A percentile compares a stretch with the other conserved stretches of the same genome.
Evolutionary conservation across 305 asterid genomes (phyloP).

Genomic region (Fraxinus platypoda): DNA sequence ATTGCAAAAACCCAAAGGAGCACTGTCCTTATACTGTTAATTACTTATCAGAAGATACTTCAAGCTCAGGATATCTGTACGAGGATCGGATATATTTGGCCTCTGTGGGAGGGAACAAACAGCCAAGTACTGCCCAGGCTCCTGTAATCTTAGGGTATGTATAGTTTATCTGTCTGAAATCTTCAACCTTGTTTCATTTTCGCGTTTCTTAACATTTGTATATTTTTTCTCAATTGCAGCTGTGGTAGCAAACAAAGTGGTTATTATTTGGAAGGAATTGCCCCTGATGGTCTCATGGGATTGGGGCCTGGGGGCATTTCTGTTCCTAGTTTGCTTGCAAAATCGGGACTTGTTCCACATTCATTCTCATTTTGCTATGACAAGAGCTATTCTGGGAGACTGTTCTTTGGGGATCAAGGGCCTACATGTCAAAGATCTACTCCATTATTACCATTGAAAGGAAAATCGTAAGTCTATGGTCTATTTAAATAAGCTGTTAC

Average conservation of each 20-base stretch:
- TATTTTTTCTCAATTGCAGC: slow-evolving; percentile 37
- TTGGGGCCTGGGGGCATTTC: slow-evolving; percentile 82
- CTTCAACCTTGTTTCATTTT: slow-evolving; percentile 4
- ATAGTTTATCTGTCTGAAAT: neutral
- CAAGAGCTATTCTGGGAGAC: slow-evolving; percentile 65
- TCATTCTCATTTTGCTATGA: slow-evolving; percentile 84
- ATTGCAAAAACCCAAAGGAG: slow-evolving; percentile 54
- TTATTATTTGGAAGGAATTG: slow-evolving; percentile 65
- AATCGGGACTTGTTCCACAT: slow-evolving; percentile 65
- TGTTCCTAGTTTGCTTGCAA: slow-evolving; percentile 71
- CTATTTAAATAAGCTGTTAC: neutral
- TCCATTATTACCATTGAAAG: slow-evolving; percentile 44
- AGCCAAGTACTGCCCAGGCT: slow-evolving; percentile 46
- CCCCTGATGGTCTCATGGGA: slow-evolving; percentile 90
- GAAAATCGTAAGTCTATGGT: slow-evolving; percentile 38
- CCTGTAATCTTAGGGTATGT: slow-evolving; percentile 62
- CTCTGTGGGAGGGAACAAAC: slow-evolving; percentile 43
- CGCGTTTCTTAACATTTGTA: neutral
- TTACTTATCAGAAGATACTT: slow-evolving; percentile 58
- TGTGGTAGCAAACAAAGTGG: slow-evolving; percentile 93
- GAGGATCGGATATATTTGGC: slow-evolving; percentile 74
- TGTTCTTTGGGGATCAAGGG: slow-evolving; percentile 84
- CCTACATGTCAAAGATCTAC: slow-evolving; percentile 57
- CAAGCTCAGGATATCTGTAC: slow-evolving; percentile 74
- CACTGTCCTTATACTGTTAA: slow-evolving; percentile 63